These are phyloP conservation scores for Diutina mesorugosa DNA, from an alignment of 1,139 yeast species.

Conservation along the genomic window DNA sequence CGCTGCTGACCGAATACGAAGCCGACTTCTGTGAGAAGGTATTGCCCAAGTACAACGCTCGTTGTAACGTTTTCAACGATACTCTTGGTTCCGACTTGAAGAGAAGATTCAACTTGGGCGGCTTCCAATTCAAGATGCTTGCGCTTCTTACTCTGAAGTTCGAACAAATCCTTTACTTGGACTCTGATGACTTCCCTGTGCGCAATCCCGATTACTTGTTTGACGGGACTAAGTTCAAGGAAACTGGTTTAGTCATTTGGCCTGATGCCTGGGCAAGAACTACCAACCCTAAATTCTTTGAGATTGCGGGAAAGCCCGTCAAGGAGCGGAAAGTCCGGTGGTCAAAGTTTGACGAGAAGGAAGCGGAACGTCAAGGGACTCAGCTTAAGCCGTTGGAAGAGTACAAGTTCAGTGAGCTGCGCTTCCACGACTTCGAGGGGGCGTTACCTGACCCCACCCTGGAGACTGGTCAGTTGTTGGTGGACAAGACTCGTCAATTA, in stretches of 20 bases:
- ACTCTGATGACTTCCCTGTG: slow-evolving; percentile 57
- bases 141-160: slow-evolving; percentile 48
- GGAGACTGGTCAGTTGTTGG: slow-evolving; percentile 2
- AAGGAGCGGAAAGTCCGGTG: slow-evolving; percentile 25
- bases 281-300: slow-evolving; percentile 32
- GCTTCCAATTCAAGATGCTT: slow-evolving; percentile 48
- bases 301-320: slow-evolving; percentile 27
- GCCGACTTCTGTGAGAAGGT: slow-evolving; percentile 37
- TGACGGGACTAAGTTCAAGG: slow-evolving; percentile 22
- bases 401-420: slow-evolving; percentile 20
- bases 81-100: slow-evolving; percentile 16
- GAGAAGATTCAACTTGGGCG: slow-evolving; percentile 26
- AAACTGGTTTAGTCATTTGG: slow-evolving; percentile 36
- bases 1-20: slow-evolving; percentile 36
- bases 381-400: slow-evolving; percentile 15
- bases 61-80: slow-evolving; percentile 38
- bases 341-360: slow-evolving; percentile 12
- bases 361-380: slow-evolving; percentile 11
- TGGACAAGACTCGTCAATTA: neutral
- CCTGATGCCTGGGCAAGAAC: slow-evolving; percentile 41
- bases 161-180: slow-evolving; percentile 47
- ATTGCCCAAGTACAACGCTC: slow-evolving; percentile 38
- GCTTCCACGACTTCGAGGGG: slow-evolving; percentile 15
- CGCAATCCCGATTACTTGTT: slow-evolving; percentile 37
- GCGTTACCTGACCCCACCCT: slow-evolving; percentile 1